Conservation (phyloP, 805 yeast genomes). For the Suhomyces kilbournensis region DNA sequence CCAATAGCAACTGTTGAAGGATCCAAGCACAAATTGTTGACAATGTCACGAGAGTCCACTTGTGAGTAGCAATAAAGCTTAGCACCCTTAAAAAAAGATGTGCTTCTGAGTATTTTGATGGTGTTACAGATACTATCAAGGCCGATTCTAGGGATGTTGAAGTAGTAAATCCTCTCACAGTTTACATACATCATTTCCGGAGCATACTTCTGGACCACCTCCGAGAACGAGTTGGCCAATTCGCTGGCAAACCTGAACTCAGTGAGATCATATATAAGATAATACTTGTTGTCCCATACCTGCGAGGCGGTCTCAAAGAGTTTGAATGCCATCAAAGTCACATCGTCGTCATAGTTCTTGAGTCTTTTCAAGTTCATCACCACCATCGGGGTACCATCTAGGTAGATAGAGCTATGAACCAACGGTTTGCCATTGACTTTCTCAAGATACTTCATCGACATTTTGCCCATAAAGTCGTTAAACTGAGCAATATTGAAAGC, state of each 20-base stretch:
- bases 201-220: slow-evolving; percentile 40
- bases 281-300: slow-evolving; percentile 67
- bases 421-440: slow-evolving; percentile 42
- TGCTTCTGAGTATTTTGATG: slow-evolving; percentile 1
- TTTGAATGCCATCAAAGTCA: slow-evolving; percentile 55
- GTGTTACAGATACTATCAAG: background rate
- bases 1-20: slow-evolving; percentile 31
- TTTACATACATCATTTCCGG: slow-evolving; percentile 52
- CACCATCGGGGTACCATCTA: slow-evolving; percentile 71
- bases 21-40: slow-evolving; percentile 35
- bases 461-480: slow-evolving; percentile 72
- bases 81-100: slow-evolving; percentile 14
- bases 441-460: slow-evolving; percentile 53
- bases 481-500: slow-evolving; percentile 43
- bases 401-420: slow-evolving; percentile 61
- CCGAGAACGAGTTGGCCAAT: slow-evolving; percentile 27
- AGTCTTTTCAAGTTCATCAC: slow-evolving; percentile 46
- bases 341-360: slow-evolving; percentile 34
- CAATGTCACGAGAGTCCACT: slow-evolving; percentile 31
- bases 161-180: slow-evolving; percentile 53
- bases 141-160: slow-evolving; percentile 40
- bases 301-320: slow-evolving; percentile 63
- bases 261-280: slow-evolving; percentile 67
- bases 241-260: slow-evolving; percentile 41
- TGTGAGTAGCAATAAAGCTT: slow-evolving; percentile 32